Conservation (phyloP, 768 basidiomycete species). For the Auricularia cornea region DNA sequence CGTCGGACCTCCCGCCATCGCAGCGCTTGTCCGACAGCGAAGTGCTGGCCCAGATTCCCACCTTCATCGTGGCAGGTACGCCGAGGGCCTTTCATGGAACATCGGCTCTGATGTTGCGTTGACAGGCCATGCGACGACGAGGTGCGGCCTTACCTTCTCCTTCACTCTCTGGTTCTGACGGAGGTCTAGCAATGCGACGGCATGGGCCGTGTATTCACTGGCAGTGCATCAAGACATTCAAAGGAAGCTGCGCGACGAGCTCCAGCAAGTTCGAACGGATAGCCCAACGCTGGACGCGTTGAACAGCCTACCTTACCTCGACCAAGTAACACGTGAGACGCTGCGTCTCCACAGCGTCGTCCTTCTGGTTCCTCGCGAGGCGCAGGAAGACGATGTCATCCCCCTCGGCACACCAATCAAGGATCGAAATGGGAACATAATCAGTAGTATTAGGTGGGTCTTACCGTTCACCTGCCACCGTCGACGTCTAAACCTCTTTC, state of each 20-base stretch:
- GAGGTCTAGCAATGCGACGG: conserved; percentile 20
- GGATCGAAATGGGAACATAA: conserved; percentile 13
- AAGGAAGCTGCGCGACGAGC: conserved; percentile 25
- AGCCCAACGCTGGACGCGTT: conserved; percentile 2
- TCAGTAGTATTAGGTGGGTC: conserved; percentile 13
- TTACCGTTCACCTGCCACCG: no score
- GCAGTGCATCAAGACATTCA: no score
- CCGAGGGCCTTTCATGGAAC: no score
- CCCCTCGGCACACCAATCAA: conserved; percentile 18
- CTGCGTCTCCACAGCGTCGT: not conserved
- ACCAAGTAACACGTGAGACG: conserved; percentile 3
- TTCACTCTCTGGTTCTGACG: not conserved
- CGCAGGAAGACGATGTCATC: conserved; percentile 1
- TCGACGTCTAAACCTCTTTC: no score
- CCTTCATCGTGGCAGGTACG: conserved; percentile 50
- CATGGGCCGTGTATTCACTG: conserved; percentile 46
- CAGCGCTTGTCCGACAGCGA: conserved; percentile 23
- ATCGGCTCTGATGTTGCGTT: no score
- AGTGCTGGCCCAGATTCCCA: conserved; percentile 40
- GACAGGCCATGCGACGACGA: no score
- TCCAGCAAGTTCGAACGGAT: conserved; percentile 6
- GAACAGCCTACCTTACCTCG: conserved; percentile 2
- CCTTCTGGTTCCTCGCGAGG: not conserved
- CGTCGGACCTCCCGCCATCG: conserved; percentile 16
- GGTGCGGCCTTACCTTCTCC: conserved; percentile 12